phyloP scores from a whole-genome alignment of 2,329 filamentous ascomycete species.

The Calonectria naviculata region DNA sequence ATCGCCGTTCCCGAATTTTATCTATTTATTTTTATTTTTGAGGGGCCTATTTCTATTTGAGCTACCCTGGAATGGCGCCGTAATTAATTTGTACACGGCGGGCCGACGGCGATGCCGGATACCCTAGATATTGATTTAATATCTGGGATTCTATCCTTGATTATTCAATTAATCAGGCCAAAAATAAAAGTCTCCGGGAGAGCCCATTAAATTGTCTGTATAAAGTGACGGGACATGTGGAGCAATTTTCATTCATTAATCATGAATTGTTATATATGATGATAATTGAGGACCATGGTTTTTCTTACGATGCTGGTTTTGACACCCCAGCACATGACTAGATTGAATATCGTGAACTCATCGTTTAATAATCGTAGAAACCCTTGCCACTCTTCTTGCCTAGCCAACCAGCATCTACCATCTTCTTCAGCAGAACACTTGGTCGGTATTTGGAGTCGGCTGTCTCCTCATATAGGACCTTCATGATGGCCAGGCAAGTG shows the following conservation, averaged over 20 bases:
- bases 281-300: no score
- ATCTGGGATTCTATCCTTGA: background rate
- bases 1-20: background rate
- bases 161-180: background rate
- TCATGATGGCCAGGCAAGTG: slow-evolving; percentile 97
- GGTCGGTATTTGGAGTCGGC: slow-evolving; percentile 97
- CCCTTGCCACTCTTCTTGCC: slow-evolving; percentile 98
- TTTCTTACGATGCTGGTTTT: background rate
- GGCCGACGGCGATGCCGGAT: background rate
- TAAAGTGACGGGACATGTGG: background rate
- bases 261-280: background rate
- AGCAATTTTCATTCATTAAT: background rate
- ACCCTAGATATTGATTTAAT: background rate
- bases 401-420: slow-evolving; percentile 98
- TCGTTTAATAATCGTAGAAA: slow-evolving; percentile 84
- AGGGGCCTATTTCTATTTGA: no score
- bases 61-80: background rate
- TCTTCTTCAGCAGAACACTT: slow-evolving; percentile 86
- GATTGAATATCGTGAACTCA: background rate
- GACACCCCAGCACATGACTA: background rate
- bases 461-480: slow-evolving; percentile 89
- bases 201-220: background rate
- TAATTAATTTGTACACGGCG: background rate
- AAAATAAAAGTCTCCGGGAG: background rate
- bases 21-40: background rate